Evolutionary conservation across 768 basidiomycete species (phyloP).

Genomic region (Crucibulum laeve): DNA sequence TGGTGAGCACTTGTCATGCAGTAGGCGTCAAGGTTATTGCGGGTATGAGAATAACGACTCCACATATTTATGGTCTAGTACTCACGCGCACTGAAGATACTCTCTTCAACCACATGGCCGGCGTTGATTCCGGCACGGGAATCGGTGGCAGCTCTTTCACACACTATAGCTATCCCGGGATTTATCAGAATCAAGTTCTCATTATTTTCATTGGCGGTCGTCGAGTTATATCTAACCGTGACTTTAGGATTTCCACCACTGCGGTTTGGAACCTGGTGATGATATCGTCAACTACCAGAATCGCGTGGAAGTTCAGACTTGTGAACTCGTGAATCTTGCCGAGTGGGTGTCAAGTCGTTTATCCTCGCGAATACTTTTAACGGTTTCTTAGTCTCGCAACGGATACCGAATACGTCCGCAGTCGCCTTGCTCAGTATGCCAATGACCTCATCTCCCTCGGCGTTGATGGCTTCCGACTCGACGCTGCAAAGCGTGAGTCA

Average conservation of each 20-base stretch:
- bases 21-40: constrained; percentile 57
- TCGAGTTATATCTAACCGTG: background rate
- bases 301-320: constrained; percentile 52
- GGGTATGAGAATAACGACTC: constrained; percentile 22
- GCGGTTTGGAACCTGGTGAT: constrained; percentile 48
- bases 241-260: constrained; percentile 35
- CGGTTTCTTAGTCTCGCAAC: constrained; percentile 48
- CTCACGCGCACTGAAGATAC: no score
- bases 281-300: constrained; percentile 54
- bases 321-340: constrained; percentile 45
- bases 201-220: constrained; percentile 8
- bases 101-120: constrained; percentile 67
- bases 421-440: constrained; percentile 46
- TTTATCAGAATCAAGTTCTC: constrained; percentile 38
- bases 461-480: constrained; percentile 57
- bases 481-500: constrained; percentile 58
- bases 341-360: constrained; percentile 32
- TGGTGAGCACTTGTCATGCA: constrained; percentile 46
- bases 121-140: constrained; percentile 41
- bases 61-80: no score
- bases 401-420: constrained; percentile 58
- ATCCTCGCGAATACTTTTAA: background rate
- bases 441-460: constrained; percentile 62
- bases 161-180: constrained; percentile 49
- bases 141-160: constrained; percentile 47